These are phyloP conservation scores for Asterochloris erici DNA, from an alignment of 139 green algal genomes.

Conservation along the genomic window DNA sequence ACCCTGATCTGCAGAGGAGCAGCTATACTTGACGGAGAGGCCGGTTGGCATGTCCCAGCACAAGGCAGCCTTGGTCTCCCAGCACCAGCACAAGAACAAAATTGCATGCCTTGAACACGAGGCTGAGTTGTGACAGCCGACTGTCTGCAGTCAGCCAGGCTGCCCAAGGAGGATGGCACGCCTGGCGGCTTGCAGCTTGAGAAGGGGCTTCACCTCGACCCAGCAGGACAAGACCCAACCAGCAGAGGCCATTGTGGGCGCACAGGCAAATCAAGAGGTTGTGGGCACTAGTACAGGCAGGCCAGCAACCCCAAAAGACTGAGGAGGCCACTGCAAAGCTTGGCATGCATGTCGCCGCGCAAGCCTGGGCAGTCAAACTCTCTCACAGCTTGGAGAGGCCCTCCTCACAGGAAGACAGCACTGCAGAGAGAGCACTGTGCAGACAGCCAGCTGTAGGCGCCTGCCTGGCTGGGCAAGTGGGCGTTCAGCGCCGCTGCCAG, in stretches of 20 bases:
- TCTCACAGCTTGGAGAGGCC: too few relatives aligned
- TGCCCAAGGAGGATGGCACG: too few relatives aligned
- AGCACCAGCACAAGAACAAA: neutral
- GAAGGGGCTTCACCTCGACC: too few relatives aligned
- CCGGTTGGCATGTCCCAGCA: neutral
- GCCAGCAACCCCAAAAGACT: too few relatives aligned
- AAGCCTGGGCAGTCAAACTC: neutral
- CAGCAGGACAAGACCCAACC: too few relatives aligned
- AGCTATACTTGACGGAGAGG: conserved; percentile 1
- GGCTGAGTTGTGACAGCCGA: neutral
- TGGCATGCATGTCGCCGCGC: too few relatives aligned
- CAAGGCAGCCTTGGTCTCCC: neutral
- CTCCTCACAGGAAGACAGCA: neutral
- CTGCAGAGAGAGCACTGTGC: too few relatives aligned
- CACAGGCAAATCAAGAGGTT: too few relatives aligned
- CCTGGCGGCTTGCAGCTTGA: too few relatives aligned
- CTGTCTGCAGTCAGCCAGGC: neutral
- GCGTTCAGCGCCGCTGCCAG: conserved; percentile 55
- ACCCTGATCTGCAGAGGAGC: conserved; percentile 30
- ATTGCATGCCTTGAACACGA: neutral
- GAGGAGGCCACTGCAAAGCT: neutral
- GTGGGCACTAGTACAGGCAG: too few relatives aligned
- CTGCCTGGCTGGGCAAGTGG: conserved; percentile 26
- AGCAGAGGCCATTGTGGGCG: too few relatives aligned
- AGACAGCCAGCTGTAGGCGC: too few relatives aligned